These are phyloP conservation scores for Niveomyces coronatus DNA, from an alignment of 2,329 filamentous ascomycete genomes.

Conservation along the genomic window DNA sequence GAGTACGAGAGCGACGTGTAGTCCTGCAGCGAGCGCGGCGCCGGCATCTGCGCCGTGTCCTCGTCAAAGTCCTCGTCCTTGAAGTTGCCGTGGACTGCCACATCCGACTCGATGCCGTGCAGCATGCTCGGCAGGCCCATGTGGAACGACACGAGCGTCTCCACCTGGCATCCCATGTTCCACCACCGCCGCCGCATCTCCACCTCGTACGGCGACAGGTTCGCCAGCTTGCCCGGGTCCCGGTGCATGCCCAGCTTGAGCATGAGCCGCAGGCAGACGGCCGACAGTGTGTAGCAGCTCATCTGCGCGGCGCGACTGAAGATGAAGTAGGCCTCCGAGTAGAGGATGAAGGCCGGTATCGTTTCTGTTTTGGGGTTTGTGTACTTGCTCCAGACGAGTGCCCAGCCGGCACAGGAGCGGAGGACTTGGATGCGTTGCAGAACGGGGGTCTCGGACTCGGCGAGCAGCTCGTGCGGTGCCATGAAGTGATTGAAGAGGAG, in stretches of 20 bases:
- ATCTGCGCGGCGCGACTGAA: conserved; percentile 40
- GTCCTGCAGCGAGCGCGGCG: conserved; percentile 44
- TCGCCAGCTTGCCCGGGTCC: conserved; percentile 40
- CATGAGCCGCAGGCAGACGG: conserved; percentile 41
- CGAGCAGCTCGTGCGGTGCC: conserved; percentile 32
- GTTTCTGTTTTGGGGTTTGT: conserved; percentile 37
- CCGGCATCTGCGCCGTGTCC: conserved; percentile 42
- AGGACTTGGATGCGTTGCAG: conserved; percentile 38
- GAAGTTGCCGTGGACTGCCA: conserved; percentile 49
- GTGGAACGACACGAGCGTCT: conserved; percentile 56
- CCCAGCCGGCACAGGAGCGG: conserved; percentile 39
- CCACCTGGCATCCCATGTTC: conserved; percentile 47
- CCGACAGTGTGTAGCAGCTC: conserved; percentile 42
- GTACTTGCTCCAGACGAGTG: conserved; percentile 40
- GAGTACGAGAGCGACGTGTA: conserved; percentile 49
- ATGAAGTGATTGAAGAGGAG: conserved; percentile 34
- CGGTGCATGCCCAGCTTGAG: conserved; percentile 50
- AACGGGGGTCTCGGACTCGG: conserved; percentile 28
- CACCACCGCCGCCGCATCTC: conserved; percentile 45
- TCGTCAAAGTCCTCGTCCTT: conserved; percentile 56
- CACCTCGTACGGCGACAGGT: conserved; percentile 39
- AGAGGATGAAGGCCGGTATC: conserved; percentile 40
- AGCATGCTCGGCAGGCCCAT: conserved; percentile 59
- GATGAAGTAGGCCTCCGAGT: conserved; percentile 43
- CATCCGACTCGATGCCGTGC: conserved; percentile 52